A percentile compares a stretch with the other conserved stretches of the same genome.
Evolutionary conservation across 257 asterid species (phyloP).

Genomic region (Nicotiana tabacum): DNA sequence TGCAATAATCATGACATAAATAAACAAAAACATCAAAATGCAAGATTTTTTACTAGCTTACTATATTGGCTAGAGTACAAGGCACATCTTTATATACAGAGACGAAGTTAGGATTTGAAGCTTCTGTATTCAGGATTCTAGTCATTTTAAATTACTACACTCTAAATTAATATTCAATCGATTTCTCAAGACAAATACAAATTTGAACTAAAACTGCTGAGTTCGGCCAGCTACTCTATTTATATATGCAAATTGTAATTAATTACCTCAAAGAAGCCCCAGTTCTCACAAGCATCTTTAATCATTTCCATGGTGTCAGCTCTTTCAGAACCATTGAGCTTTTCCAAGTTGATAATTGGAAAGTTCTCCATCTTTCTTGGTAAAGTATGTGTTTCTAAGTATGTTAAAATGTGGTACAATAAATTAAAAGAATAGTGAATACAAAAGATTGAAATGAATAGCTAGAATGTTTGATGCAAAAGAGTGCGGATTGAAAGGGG

Average conservation of each 20-base stretch:
- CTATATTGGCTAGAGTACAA: too few relatives aligned
- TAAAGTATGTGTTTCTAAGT: neutral
- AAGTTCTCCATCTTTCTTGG: slow-evolving; percentile 14
- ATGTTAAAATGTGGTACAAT: neutral
- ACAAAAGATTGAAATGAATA: neutral
- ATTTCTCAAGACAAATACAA: too few relatives aligned
- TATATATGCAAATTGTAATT: neutral
- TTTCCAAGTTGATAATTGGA: slow-evolving; percentile 19
- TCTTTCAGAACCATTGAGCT: slow-evolving; percentile 15
- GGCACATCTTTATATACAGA: too few relatives aligned
- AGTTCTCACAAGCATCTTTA: slow-evolving; percentile 22
- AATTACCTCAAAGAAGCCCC: slow-evolving; percentile 28
- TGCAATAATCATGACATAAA: neutral
- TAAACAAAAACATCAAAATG: neutral
- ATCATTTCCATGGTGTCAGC: slow-evolving; percentile 16
- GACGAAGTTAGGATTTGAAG: too few relatives aligned
- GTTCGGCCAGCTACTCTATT: too few relatives aligned
- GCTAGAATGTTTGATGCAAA: neutral
- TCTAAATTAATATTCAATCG: too few relatives aligned
- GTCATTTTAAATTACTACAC: too few relatives aligned
- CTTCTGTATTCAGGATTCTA: accelerated
- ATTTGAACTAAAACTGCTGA: too few relatives aligned
- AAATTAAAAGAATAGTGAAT: neutral
- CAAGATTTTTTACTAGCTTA: neutral
- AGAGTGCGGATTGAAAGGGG: neutral